Conservation (phyloP, 495 filamentous ascomycete species). For the Evernia prunastri region DNA sequence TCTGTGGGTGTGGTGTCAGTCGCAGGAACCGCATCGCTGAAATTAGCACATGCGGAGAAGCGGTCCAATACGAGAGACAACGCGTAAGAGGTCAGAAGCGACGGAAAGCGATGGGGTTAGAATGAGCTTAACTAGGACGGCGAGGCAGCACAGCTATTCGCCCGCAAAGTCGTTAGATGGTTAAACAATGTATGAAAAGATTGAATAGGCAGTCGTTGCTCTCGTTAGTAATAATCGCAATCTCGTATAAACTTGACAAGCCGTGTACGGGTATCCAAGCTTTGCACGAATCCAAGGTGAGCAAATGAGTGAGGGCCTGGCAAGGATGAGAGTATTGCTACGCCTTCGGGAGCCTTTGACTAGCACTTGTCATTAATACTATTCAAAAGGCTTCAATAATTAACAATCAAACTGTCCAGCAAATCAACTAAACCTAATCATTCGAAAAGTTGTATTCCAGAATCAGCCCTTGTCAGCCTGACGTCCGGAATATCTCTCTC, state of each 20-base stretch:
- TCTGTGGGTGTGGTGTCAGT: slow-evolving; percentile 7
- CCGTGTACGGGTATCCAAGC: not conserved
- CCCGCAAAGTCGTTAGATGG: slow-evolving; percentile 2
- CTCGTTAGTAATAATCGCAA: not conserved
- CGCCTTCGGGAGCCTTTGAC: slow-evolving; percentile 1
- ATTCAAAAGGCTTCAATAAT: too few species aligned
- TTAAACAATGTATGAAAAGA: not conserved
- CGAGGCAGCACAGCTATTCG: slow-evolving; percentile 8
- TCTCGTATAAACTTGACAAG: not conserved
- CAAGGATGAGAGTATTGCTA: not conserved
- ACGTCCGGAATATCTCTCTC: not conserved
- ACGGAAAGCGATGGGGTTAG: slow-evolving; percentile 17
- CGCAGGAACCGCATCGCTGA: slow-evolving; percentile 12
- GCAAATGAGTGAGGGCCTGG: not conserved
- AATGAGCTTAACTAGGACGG: not conserved
- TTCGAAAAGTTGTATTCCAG: not conserved
- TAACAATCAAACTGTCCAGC: not conserved
- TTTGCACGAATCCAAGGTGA: too few species aligned
- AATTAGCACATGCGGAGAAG: slow-evolving; percentile 16
- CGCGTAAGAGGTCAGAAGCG: slow-evolving; percentile 23
- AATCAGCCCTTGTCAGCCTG: not conserved
- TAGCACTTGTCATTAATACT: not conserved
- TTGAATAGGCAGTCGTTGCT: not conserved
- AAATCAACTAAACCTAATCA: not conserved
- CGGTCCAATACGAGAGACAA: slow-evolving; percentile 24